Evolutionary conservation across 1,284 basidiomycete species (phyloP), one percentile per base, ranked within the genome.

Genomic region (Rhodotorula sp.): DNA sequence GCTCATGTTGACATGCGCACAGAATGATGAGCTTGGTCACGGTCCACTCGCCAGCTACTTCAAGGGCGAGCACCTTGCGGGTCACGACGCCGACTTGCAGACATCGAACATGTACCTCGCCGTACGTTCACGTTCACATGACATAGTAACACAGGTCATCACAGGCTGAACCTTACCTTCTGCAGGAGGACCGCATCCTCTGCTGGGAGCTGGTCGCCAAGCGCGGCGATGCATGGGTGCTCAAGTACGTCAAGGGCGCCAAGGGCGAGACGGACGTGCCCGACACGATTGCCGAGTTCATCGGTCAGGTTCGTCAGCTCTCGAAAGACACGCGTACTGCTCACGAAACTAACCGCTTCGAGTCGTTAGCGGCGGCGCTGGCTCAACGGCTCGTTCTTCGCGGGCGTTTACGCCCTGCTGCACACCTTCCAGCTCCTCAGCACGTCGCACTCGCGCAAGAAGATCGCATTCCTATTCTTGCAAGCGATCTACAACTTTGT

Each of bases 171-270:
- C 7, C 3, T 8, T 9, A 34, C 34, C 34, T 34, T 23, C 9
- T 23, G 49, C 23, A 50, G 49, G 81, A 82, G 68, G 82, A 96
- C 87, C 91, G 97, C 70, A 98, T 99, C 66, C 84, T 97, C 34
- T 99, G 96, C 80, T 99, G 97, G 79, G 96, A 99, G 81, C 87
- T 99, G 27, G 89, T 98, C 56, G 93, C 96, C 0, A 98, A 97
- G 81, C 85, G 89, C 1, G 91, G 93, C 75, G 89, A 88, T 4
- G 88, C 88, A 77, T 99, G 96, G 96, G 87, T 97, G 9, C 86
- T 99, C 62, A 93, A 92, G 83, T 99, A 94, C 79, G 96, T 99
- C 79, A 97, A 94, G 82, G 53, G 27, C 45, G 95, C 97, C 0
- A 88, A 93, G 45, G 97, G 91, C 14, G 96, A 98, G 81, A 99